Base-by-base conservation (phyloP, 2,329 filamentous ascomycete genomes). In the Fusarium mexicanum region DNA sequence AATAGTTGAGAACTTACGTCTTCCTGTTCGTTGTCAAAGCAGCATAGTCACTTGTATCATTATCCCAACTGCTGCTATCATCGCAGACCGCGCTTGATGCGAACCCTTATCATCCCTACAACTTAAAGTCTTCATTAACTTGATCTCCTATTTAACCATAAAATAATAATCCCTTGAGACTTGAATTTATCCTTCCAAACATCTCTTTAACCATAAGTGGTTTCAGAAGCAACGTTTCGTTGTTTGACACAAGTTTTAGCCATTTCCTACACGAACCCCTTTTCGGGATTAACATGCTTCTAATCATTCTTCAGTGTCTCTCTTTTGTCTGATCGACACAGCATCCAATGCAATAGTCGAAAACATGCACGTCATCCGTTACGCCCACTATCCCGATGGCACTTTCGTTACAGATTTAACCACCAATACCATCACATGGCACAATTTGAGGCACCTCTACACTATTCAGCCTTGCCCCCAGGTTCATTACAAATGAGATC, bases 251-350 rank as follows among this genome's bases (percentile, higher is more conserved):
- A 29, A 24, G n/a, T 43, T 53, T 40, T 20, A 38, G 37, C 20
- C 53, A 61, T 53, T 64, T 53, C 11, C 37, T 71, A 41, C 58
- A 64, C 55, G 37, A 46, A 12, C 69, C 73, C 41, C 61, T 67
- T 60, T 47, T 65, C 22, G 50, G 67, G 37, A 54, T 71, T 26
- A 61, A 43, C 31, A 57, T 64, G 14, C 54, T 68, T 29, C 41
- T 62, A n/a, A 46, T 38, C n/a, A 53, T 64, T 43, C 63, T 22
- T 55, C 22, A 22, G 53, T 65, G 24, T 38, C 6, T 17, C 16
- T 24, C 12, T 35, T 24, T 11, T 37, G 4, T 24, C n/a, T 8
- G 33, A 18, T n/a, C 26, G 9, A 10, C 13, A 35, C 12, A 22
- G 18, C 7, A 18, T 8, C 37, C 26, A 26, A 29, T 22, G 57